Evolutionary conservation across 768 basidiomycete genomes (phyloP), one percentile per base, ranked within the genome.

Genomic region (Clitopilus hobsonii): DNA sequence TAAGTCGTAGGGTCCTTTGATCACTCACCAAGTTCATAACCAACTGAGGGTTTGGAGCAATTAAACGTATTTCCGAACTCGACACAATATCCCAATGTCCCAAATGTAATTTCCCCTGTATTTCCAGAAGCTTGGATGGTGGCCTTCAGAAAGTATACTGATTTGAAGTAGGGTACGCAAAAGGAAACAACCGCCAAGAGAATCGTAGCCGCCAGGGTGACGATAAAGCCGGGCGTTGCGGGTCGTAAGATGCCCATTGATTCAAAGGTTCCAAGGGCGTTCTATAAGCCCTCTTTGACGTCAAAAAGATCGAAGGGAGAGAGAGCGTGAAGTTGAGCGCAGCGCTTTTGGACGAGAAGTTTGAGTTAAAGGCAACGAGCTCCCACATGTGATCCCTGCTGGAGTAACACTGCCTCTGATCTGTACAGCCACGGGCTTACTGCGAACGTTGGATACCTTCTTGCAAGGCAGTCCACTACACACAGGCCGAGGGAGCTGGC

Each of bases 151-250:
- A 98, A 96, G 74, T 81, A 94, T 38, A 98, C 73, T 1, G 88
- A 86, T 69, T 92, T 96, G 78, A 97, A 77, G 65, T 85, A 83
- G 0, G 96, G 97, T 7, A 94, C 91, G 53, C 87, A 90, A 73
- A 98, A 96, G 38, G 89, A 86, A 22, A 95, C 94, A 45, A 96
- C 70, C 14, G 88, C 88, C 54, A 98, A 82, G 41, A 96, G 76
- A 56, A 80, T 69, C 6, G 93, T 86, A 0, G 94, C 91, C n/a
- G 76, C 67, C 52, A 92, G 79, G 18, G 91, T 94, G 59, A 92
- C 77, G 51, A 96, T 38, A 65, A 94, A 93, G 38, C 94, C 95
- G 28, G 94, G 93, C 1, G 92, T 96, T 6, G 94, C 94, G 55
- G 90, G 91, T 41, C 89, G 85, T 58, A 94, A 77, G 62, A 74